Percentiles rank a stretch among this genome's conserved stretches.
Evolutionary conservation across 140 eudicot genomes (phyloP).

Genomic region (Stevia rebaudiana): DNA sequence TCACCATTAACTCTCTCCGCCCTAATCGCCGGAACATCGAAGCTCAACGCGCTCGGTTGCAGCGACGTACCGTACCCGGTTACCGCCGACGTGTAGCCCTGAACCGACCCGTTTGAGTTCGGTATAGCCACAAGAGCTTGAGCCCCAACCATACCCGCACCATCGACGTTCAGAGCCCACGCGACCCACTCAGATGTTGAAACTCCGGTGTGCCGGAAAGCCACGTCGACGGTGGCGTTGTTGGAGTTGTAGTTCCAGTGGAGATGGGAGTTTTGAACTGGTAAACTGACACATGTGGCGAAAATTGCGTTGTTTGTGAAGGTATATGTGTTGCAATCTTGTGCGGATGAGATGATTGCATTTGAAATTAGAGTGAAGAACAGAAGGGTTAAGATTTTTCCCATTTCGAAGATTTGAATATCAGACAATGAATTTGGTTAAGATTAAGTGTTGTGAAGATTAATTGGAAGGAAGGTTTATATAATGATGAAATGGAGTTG

Average conservation of each 20-base stretch:
- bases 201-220: slow-evolving; percentile 51
- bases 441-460: too few species aligned
- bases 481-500: too few species aligned
- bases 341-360: slow-evolving; percentile 11
- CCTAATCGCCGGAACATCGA: slow-evolving; percentile 37
- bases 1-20: slow-evolving; percentile 40
- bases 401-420: slow-evolving; percentile 24
- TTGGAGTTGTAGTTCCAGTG: slow-evolving; percentile 60
- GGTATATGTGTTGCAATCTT: slow-evolving; percentile 24
- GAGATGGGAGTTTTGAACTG: slow-evolving; percentile 50
- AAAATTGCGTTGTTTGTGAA: slow-evolving; percentile 42
- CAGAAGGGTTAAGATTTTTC: slow-evolving; percentile 15
- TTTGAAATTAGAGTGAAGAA: slow-evolving; percentile 11
- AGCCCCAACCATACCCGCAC: slow-evolving; percentile 48
- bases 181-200: slow-evolving; percentile 62
- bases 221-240: slow-evolving; percentile 59
- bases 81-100: slow-evolving; percentile 54
- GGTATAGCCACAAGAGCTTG: slow-evolving; percentile 58
- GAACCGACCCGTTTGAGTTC: slow-evolving; percentile 37
- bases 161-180: slow-evolving; percentile 54
- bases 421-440: slow-evolving; percentile 3
- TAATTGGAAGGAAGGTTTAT: too few species aligned
- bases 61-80: slow-evolving; percentile 5
- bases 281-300: slow-evolving; percentile 47
- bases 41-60: slow-evolving; percentile 41